Evolutionary conservation across 495 filamentous ascomycete genomes (phyloP).

Genomic region (Cenococcum geophilum): DNA sequence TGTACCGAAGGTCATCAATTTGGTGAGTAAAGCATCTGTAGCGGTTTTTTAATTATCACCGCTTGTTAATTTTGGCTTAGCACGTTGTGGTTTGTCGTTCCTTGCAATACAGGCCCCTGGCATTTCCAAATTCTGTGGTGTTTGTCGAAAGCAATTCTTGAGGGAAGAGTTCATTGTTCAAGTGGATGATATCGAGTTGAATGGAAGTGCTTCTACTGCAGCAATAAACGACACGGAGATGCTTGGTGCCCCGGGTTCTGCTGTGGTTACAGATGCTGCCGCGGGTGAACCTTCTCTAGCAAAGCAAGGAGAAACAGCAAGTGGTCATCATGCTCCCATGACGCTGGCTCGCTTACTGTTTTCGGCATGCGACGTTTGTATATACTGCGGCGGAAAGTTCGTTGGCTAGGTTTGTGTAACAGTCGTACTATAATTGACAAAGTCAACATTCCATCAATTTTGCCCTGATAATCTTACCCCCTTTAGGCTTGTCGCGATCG

Average conservation of each 20-base stretch:
- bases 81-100: slow-evolving; percentile 51
- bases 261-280: not conserved
- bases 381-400: slow-evolving; percentile 52
- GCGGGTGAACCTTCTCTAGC: not conserved
- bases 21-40: not conserved
- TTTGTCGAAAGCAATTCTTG: slow-evolving; percentile 46
- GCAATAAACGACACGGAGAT: not conserved
- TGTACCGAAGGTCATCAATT: slow-evolving; percentile 49
- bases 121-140: slow-evolving; percentile 49
- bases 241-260: not conserved
- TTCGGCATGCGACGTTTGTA: slow-evolving; percentile 48
- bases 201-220: not conserved
- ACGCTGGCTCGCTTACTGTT: slow-evolving; percentile 38
- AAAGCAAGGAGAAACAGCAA: not conserved
- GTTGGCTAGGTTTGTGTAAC: slow-evolving; percentile 6
- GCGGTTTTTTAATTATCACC: not conserved
- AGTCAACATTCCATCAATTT: too few species aligned
- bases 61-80: slow-evolving; percentile 1
- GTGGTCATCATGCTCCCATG: not conserved
- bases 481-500: too few species aligned
- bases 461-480: too few species aligned
- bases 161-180: slow-evolving; percentile 39
- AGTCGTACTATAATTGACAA: too few species aligned
- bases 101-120: slow-evolving; percentile 52
- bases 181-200: slow-evolving; percentile 9